Conservation (phyloP, 164 flowering plant genomes). For the Piper longum region DNA sequence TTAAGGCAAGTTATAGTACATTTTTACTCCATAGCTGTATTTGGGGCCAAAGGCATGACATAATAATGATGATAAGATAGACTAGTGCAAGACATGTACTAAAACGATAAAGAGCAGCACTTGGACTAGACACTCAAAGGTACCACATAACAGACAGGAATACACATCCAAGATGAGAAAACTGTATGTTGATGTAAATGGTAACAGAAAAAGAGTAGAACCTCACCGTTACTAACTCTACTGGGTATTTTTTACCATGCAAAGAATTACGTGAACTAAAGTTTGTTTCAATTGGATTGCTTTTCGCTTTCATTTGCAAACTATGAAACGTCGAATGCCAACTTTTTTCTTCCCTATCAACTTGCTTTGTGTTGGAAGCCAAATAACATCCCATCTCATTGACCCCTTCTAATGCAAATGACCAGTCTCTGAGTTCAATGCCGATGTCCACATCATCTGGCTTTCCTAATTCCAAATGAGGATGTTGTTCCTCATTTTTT, state of each 20-base stretch:
- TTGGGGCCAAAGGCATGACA: no score
- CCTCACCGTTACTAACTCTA: slow-evolving; percentile 64
- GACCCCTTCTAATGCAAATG: slow-evolving; percentile 89
- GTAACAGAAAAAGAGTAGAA: not conserved
- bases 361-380: slow-evolving; percentile 19
- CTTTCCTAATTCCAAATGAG: slow-evolving; percentile 45
- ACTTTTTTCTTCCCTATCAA: slow-evolving; percentile 61
- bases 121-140: no score
- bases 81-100: no score
- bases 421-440: slow-evolving; percentile 80
- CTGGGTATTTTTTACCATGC: slow-evolving; percentile 32
- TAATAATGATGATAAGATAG: no score
- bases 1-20: no score
- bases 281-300: slow-evolving; percentile 25
- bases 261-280: slow-evolving; percentile 20
- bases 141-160: no score
- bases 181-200: no score
- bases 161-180: no score
- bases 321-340: slow-evolving; percentile 80
- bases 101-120: no score
- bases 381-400: slow-evolving; percentile 52
- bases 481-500: slow-evolving; percentile 24
- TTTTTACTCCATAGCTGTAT: no score
- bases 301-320: slow-evolving; percentile 56
- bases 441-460: slow-evolving; percentile 82